phyloP scores from a whole-genome alignment of 2,329 filamentous ascomycete species.

The Trichoderma sp. region DNA sequence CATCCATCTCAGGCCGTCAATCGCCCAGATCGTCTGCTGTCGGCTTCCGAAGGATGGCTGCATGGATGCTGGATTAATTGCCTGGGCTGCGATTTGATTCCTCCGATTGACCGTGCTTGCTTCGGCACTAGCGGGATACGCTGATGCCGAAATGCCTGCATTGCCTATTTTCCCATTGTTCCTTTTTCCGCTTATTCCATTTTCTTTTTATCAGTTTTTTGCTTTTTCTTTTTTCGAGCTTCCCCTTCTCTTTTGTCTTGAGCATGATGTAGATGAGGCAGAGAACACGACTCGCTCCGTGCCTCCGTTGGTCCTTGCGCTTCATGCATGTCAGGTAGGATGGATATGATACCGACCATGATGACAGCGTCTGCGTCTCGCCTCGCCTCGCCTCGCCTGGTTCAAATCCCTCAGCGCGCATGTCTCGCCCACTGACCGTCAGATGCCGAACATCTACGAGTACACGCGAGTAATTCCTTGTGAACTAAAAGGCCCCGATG shows the following conservation, averaged over 20 bases:
- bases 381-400: not conserved
- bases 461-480: not conserved
- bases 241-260: not conserved
- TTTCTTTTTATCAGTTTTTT: not conserved
- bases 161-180: not conserved
- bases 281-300: not conserved
- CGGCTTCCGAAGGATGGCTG: slow-evolving; percentile 5
- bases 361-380: not conserved
- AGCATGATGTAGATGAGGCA: slow-evolving; percentile 4
- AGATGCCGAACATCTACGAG: not conserved
- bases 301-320: slow-evolving; percentile 1
- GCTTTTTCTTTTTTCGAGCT: not conserved
- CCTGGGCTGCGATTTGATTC: not conserved
- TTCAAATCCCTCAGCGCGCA: slow-evolving; percentile 2
- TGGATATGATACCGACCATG: not conserved
- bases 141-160: not conserved
- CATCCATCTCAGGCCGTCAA: not conserved
- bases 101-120: not conserved
- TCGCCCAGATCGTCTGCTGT: slow-evolving; percentile 1
- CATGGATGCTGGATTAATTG: not conserved
- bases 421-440: not conserved
- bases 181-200: not conserved
- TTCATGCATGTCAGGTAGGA: not conserved
- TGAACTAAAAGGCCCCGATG: not conserved
- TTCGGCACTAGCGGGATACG: slow-evolving; percentile 3